These are phyloP conservation scores for Aspergillus sp. DNA, from an alignment of 2,329 filamentous ascomycete species.

Conservation along the genomic window DNA sequence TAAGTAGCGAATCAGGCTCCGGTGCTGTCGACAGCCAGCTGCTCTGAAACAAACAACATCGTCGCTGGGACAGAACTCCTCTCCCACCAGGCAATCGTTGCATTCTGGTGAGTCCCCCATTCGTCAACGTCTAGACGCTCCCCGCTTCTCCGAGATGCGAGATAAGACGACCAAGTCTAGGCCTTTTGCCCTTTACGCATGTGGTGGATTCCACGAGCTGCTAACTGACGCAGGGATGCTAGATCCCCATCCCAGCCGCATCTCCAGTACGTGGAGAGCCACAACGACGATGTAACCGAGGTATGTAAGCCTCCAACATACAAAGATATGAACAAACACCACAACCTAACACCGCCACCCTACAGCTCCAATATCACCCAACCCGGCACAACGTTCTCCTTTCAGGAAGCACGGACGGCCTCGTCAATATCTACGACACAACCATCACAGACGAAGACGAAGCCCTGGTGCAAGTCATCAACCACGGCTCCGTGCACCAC, in stretches of 20 bases:
- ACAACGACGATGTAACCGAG: slow-evolving; percentile 61
- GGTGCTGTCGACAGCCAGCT: slow-evolving; percentile 55
- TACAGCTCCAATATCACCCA: slow-evolving; percentile 53
- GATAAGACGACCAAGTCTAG: not conserved
- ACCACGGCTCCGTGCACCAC: slow-evolving; percentile 62
- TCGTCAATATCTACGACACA: slow-evolving; percentile 63
- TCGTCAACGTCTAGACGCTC: not conserved
- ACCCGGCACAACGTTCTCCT: slow-evolving; percentile 54
- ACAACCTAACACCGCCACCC: not conserved
- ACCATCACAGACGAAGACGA: slow-evolving; percentile 60
- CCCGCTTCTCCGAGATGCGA: not conserved
- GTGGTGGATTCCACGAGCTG: slow-evolving; percentile 10
- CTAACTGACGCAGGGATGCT: slow-evolving; percentile 44
- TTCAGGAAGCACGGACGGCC: slow-evolving; percentile 62
- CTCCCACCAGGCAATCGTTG: slow-evolving; percentile 42
- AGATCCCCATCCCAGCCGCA: slow-evolving; percentile 37
- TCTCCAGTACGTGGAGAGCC: slow-evolving; percentile 47
- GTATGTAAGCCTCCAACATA: slow-evolving; percentile 29
- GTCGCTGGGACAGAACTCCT: slow-evolving; percentile 58
- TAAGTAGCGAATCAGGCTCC: slow-evolving; percentile 48
- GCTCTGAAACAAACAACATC: slow-evolving; percentile 46
- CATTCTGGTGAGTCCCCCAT: slow-evolving; percentile 43
- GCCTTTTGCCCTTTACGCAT: not conserved
- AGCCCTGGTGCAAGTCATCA: slow-evolving; percentile 61
- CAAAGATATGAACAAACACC: no score